Conservation (phyloP, 208 protist genomes). For the Trypanosoma grayi region DNA sequence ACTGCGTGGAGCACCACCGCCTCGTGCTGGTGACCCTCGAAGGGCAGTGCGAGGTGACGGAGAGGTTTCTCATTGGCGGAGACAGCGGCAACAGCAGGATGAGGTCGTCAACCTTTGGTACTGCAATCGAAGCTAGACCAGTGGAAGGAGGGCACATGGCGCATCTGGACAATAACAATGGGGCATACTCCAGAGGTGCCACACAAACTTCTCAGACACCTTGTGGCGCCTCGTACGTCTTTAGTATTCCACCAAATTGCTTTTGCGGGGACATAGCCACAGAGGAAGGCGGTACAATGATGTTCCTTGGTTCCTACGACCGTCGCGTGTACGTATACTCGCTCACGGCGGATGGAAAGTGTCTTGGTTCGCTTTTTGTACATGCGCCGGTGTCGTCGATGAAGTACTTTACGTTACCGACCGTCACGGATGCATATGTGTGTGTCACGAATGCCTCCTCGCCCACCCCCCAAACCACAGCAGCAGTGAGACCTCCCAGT, state of each 20-base stretch:
- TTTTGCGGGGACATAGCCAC: conserved; percentile 58
- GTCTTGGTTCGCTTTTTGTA: conserved; percentile 69
- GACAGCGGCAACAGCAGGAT: too few relatives aligned
- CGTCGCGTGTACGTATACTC: conserved; percentile 81
- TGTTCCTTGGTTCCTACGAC: conserved; percentile 83
- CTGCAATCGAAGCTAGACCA: too few relatives aligned
- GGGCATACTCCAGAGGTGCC: background rate
- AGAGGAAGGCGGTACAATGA: conserved; percentile 25
- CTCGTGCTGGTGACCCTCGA: conserved; percentile 85
- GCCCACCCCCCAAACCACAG: background rate
- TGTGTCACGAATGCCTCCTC: background rate
- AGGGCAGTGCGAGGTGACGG: conserved; percentile 81
- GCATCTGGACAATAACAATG: conserved; percentile 1
- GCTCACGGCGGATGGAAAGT: conserved; percentile 34
- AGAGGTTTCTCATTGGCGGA: conserved; percentile 47
- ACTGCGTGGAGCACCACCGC: conserved; percentile 34
- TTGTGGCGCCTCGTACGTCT: conserved; percentile 26
- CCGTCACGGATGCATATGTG: background rate
- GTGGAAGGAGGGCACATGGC: too few relatives aligned
- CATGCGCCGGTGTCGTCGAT: conserved; percentile 75
- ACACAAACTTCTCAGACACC: background rate
- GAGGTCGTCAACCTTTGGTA: background rate
- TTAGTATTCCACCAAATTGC: conserved; percentile 81
- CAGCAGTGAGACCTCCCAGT: too few relatives aligned
- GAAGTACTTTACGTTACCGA: conserved; percentile 54